Evolutionary conservation across 768 basidiomycete genomes (phyloP).

Genomic region (Calvatia gigantea): DNA sequence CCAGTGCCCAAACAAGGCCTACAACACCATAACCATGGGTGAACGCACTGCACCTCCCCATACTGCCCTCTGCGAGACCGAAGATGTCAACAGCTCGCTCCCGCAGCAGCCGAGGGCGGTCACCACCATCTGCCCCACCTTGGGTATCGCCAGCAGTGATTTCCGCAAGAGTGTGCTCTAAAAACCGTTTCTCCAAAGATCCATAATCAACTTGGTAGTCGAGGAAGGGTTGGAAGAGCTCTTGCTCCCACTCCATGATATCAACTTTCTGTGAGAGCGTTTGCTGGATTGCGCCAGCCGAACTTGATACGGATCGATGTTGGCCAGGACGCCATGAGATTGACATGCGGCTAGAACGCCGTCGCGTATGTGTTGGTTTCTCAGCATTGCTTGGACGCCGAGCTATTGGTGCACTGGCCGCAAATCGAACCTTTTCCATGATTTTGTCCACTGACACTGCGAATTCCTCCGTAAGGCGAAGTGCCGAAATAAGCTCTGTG

Average conservation of each 20-base stretch:
- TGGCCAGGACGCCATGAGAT: constrained; percentile 53
- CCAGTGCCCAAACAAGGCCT: constrained; percentile 72
- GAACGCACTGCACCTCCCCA: constrained; percentile 70
- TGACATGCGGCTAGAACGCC: constrained; percentile 62
- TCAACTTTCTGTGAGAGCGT: constrained; percentile 25
- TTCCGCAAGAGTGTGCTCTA: constrained; percentile 56
- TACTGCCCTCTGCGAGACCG: constrained; percentile 73
- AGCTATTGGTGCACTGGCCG: constrained; percentile 24
- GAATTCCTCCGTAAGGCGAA: constrained; percentile 81
- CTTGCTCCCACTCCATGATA: constrained; percentile 79
- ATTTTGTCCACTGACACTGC: constrained; percentile 68
- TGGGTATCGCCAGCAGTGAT: constrained; percentile 41
- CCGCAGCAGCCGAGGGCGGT: constrained; percentile 62
- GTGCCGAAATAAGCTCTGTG: constrained; percentile 64
- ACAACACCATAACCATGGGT: constrained; percentile 87
- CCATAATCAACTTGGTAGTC: constrained; percentile 88
- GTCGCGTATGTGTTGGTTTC: constrained; percentile 34
- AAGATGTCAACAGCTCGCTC: constrained; percentile 78
- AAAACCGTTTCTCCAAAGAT: constrained; percentile 65
- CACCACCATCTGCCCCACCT: constrained; percentile 34
- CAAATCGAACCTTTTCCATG: constrained; percentile 63
- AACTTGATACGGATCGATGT: constrained; percentile 25
- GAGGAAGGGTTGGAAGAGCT: constrained; percentile 91
- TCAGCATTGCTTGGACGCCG: constrained; percentile 15
- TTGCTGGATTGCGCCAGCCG: constrained; percentile 17